Evolutionary conservation across 768 basidiomycete species (phyloP).

Genomic region (Clitopilus hobsonii): DNA sequence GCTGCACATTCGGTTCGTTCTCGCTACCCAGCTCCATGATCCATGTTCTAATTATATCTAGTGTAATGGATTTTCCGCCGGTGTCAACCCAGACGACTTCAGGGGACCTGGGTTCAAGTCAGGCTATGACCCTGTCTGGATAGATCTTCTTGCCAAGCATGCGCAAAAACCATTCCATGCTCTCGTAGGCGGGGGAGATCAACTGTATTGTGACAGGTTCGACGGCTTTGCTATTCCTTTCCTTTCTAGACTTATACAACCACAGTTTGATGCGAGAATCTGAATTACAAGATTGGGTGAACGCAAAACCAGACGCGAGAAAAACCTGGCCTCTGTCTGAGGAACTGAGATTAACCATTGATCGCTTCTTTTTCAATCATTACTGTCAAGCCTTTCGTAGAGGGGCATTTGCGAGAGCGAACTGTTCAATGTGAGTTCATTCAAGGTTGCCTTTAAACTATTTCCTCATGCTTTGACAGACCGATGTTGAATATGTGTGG

Average conservation of each 20-base stretch:
- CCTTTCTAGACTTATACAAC: neutral
- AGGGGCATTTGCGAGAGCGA: constrained; percentile 88
- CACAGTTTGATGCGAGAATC: constrained; percentile 77
- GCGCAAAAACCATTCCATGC: constrained; percentile 77
- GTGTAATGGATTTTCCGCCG: constrained; percentile 89
- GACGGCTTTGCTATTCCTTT: constrained; percentile 13
- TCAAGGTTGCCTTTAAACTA: neutral
- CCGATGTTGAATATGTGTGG: constrained; percentile 88
- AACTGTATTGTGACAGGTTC: constrained; percentile 82
- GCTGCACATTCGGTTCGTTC: constrained; percentile 76
- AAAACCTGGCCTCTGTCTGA: constrained; percentile 54
- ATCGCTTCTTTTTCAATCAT: constrained; percentile 87
- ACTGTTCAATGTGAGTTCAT: constrained; percentile 75
- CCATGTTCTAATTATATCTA: constrained; percentile 19
- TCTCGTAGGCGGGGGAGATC: constrained; percentile 93
- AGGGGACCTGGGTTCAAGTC: constrained; percentile 72
- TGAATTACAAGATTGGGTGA: constrained; percentile 84
- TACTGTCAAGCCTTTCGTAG: constrained; percentile 84
- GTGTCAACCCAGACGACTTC: constrained; percentile 87
- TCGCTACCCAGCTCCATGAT: neutral
- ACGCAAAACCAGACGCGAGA: constrained; percentile 55
- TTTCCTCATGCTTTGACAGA: constrained; percentile 40
- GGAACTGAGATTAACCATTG: constrained; percentile 72
- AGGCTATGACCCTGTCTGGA: constrained; percentile 91
- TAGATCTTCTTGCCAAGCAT: constrained; percentile 85